These are phyloP conservation scores for Calonectria hawksworthii DNA, from an alignment of 2,329 filamentous ascomycete species.

Conservation along the genomic window DNA sequence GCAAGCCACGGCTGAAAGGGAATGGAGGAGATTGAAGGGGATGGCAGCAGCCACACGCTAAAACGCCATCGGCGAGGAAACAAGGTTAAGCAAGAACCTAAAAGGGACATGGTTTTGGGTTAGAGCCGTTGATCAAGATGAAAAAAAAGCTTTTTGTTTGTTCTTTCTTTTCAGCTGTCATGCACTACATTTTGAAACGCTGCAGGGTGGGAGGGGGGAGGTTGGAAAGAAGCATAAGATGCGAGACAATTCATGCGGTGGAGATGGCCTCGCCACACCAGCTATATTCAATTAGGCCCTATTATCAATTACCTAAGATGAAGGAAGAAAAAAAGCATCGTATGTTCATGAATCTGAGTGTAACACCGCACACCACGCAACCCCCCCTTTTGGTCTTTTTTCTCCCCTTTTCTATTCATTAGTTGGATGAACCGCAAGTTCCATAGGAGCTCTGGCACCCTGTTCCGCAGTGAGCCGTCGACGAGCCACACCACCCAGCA, in stretches of 20 bases:
- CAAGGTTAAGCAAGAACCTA: background rate
- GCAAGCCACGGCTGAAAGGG: conserved; percentile 5
- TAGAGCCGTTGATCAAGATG: background rate
- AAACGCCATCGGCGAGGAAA: background rate
- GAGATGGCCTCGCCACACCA: background rate
- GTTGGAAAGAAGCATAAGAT: background rate
- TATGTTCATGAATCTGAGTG: conserved; percentile 13
- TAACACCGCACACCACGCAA: background rate
- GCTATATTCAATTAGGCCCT: conserved; percentile 19
- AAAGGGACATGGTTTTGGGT: background rate
- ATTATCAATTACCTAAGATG: conserved; percentile 20
- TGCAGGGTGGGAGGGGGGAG: no score
- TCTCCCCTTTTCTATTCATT: background rate
- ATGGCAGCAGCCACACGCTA: background rate
- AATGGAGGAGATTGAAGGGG: background rate
- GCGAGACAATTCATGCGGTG: conserved; percentile 2
- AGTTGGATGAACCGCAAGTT: conserved; percentile 35
- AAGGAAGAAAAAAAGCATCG: background rate
- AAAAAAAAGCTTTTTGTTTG: background rate
- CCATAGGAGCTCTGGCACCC: conserved; percentile 55
- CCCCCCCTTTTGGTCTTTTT: background rate
- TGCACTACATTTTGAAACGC: background rate
- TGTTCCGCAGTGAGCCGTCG: conserved; percentile 54
- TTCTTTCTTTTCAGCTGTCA: background rate
- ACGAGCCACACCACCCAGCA: conserved; percentile 55